Conservation (phyloP, 495 filamentous ascomycete genomes). For the Aspergillus nidulans region DNA sequence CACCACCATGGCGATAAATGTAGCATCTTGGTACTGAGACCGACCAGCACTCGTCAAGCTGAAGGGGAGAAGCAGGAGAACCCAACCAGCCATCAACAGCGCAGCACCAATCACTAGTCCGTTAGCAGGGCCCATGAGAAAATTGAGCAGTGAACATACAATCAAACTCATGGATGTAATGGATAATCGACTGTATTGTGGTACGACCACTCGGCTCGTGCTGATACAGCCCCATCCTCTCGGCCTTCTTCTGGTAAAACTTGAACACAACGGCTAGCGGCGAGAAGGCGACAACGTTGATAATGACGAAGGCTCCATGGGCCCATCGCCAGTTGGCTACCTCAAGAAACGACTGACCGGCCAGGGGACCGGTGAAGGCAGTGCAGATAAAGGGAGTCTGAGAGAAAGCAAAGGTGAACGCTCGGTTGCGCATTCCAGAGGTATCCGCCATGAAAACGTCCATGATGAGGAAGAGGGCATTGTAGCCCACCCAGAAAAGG, state of each 20-base stretch:
- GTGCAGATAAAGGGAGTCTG: constrained; percentile 65
- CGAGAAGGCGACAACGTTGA: constrained; percentile 51
- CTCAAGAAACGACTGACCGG: constrained; percentile 40
- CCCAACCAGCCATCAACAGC: constrained; percentile 53
- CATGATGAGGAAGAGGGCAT: constrained; percentile 54
- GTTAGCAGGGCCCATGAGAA: constrained; percentile 6
- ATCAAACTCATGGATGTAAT: constrained; percentile 61
- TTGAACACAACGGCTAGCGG: constrained; percentile 53
- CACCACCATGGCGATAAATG: constrained; percentile 55
- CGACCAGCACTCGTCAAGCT: constrained; percentile 43
- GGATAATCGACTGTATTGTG: constrained; percentile 38
- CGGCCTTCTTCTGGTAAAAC: constrained; percentile 57
- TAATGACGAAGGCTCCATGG: constrained; percentile 58
- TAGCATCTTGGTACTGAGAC: constrained; percentile 44
- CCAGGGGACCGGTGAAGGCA: constrained; percentile 34
- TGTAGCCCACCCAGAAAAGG: constrained; percentile 55
- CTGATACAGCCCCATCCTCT: constrained; percentile 34
- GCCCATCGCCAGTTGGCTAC: constrained; percentile 58
- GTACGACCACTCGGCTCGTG: constrained; percentile 44
- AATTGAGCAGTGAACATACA: constrained; percentile 26
- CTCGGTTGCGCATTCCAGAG: constrained; percentile 58
- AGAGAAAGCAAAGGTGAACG: constrained; percentile 56
- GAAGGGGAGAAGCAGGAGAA: constrained; percentile 63
- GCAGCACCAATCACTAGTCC: constrained; percentile 49
- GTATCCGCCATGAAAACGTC: constrained; percentile 65